Evolutionary conservation across 441 rosid species (phyloP).

Genomic region (Gossypium aridum): DNA sequence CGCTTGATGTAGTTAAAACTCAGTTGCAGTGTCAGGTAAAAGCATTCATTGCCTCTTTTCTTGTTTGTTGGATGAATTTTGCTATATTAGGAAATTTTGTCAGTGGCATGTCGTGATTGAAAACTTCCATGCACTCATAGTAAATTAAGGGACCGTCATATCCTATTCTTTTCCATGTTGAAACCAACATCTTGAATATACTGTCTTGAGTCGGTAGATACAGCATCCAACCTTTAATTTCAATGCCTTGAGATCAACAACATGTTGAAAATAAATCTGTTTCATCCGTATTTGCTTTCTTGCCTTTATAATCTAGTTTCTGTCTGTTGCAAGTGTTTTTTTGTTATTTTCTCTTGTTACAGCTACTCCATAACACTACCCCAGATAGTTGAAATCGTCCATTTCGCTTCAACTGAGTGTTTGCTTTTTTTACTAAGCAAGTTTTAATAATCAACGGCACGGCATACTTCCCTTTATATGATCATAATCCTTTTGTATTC

Average conservation of each 20-base stretch:
- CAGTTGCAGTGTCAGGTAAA: slow-evolving; percentile 93
- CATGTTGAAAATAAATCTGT: background rate
- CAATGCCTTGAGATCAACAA: background rate
- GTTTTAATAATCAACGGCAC: no score
- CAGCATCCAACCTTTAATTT: background rate
- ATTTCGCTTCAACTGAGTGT: background rate
- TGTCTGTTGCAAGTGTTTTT: background rate
- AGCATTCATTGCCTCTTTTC: background rate
- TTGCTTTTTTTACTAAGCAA: no score
- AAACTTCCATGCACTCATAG: background rate
- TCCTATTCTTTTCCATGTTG: background rate
- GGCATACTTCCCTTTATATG: background rate
- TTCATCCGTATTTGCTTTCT: background rate
- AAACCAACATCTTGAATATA: background rate
- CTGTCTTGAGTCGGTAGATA: background rate
- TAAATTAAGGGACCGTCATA: background rate
- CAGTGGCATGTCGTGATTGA: background rate
- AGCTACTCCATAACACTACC: background rate
- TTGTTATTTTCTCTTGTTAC: background rate
- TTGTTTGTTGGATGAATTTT: background rate
- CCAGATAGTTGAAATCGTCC: background rate
- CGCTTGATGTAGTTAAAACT: slow-evolving; percentile 87
- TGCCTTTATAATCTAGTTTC: background rate
- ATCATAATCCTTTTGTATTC: background rate
- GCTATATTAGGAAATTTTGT: background rate